A percentile compares a stretch with the other conserved stretches of the same genome.
These are phyloP conservation scores for Clonostachys chloroleuca DNA, from an alignment of 2,329 filamentous ascomycete genomes.

Conservation along the genomic window DNA sequence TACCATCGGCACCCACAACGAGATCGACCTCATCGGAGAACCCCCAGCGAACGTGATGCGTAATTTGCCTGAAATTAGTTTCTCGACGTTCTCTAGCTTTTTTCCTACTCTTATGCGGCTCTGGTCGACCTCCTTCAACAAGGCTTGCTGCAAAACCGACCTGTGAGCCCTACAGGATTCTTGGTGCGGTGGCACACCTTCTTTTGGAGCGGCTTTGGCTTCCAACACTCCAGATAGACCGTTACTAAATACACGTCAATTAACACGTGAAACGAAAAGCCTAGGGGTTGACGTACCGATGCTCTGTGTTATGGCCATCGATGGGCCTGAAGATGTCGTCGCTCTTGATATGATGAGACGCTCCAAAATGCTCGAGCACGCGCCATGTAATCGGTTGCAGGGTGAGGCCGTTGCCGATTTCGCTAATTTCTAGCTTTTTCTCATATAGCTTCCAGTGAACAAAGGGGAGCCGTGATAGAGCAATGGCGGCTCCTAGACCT, in stretches of 20 bases:
- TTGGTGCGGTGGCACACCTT: slow-evolving; percentile 13
- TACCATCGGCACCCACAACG: slow-evolving; percentile 47
- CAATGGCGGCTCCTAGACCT: slow-evolving; percentile 22
- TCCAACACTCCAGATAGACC: slow-evolving; percentile 21
- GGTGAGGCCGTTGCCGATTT: slow-evolving; percentile 28
- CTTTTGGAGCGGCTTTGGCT: slow-evolving; percentile 10
- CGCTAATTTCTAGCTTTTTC: slow-evolving; percentile 26
- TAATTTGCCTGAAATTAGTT: slow-evolving; percentile 27
- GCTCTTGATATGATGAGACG: slow-evolving; percentile 19
- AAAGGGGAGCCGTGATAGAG: slow-evolving; percentile 15
- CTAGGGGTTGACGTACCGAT: slow-evolving; percentile 6
- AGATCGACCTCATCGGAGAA: slow-evolving; percentile 31
- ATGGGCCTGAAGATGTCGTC: slow-evolving; percentile 19
- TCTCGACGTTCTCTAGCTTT: slow-evolving; percentile 29
- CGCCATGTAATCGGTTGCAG: slow-evolving; percentile 26
- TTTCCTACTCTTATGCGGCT: slow-evolving; percentile 38
- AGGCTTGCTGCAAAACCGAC: slow-evolving; percentile 38
- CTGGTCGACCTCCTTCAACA: slow-evolving; percentile 37
- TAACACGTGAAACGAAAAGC: no score
- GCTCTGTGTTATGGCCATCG: slow-evolving; percentile 14
- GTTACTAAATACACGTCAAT: slow-evolving; percentile 11
- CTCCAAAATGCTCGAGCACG: slow-evolving; percentile 22
- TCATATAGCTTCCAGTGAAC: slow-evolving; percentile 26
- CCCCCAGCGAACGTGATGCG: slow-evolving; percentile 40
- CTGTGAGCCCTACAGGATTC: slow-evolving; percentile 20